Conservation (phyloP, 2,329 filamentous ascomycete genomes). For the Pseudocercospora fuligena region DNA sequence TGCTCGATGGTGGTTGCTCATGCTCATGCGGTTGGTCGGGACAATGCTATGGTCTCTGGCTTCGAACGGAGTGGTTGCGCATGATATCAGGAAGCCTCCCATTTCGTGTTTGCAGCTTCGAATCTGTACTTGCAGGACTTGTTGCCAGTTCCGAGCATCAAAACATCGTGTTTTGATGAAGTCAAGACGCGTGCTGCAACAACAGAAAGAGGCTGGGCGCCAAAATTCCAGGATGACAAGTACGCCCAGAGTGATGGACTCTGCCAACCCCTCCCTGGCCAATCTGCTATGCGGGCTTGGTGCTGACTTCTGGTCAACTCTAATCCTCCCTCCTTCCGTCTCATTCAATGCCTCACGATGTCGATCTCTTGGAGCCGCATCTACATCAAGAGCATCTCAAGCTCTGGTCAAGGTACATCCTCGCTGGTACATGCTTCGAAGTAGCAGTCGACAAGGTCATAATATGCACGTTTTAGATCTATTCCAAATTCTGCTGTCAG, state of each 20-base stretch:
- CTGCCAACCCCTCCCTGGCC: not conserved
- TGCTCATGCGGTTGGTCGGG: no score
- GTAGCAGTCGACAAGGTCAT: slow-evolving; percentile 9
- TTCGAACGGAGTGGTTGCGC: no score
- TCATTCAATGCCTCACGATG: not conserved
- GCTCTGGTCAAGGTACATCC: slow-evolving; percentile 14
- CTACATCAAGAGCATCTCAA: not conserved
- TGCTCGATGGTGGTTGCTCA: no score
- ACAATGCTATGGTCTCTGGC: no score
- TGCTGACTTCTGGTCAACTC: not conserved
- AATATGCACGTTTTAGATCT: slow-evolving; percentile 14
- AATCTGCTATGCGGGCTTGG: not conserved
- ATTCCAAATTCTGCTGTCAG: slow-evolving; percentile 29
- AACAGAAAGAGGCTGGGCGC: not conserved
- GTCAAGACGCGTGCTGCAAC: no score
- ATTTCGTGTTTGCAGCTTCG: no score
- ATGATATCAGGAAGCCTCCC: no score
- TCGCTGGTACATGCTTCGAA: slow-evolving; percentile 15
- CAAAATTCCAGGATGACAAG: not conserved
- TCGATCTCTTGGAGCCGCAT: not conserved
- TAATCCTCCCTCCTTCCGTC: not conserved
- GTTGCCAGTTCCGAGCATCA: no score
- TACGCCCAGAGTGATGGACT: not conserved
- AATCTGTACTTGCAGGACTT: no score
- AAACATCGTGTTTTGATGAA: no score